Percentiles rank a stretch among this genome's conserved stretches.
phyloP scores from a whole-genome alignment of 129 eudicot species.

The Artemisia tridentata region DNA sequence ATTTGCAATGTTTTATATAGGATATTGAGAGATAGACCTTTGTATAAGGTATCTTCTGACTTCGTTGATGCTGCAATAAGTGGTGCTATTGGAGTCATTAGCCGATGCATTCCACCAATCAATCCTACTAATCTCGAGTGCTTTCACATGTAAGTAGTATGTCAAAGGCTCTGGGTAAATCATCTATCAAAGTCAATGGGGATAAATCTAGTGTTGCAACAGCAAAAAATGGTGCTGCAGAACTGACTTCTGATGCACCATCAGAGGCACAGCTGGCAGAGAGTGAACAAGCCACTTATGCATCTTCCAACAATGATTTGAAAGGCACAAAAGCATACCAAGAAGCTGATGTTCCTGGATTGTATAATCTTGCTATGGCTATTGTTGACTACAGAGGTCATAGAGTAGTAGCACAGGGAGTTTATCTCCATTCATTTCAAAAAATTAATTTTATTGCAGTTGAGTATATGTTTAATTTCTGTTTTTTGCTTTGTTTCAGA shows the following conservation, averaged over 20 bases:
- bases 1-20: conserved; percentile 36
- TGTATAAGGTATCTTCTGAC: conserved; percentile 86
- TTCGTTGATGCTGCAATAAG: conserved; percentile 98
- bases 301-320: conserved; percentile 93
- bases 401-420: conserved; percentile 94
- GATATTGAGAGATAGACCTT: conserved; percentile 95
- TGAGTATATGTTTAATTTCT: background rate
- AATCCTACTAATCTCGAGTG: conserved; percentile 99
- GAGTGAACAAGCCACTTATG: conserved; percentile 99
- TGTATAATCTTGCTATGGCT: conserved; percentile 99
- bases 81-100: conserved; percentile 98
- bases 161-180: conserved; percentile 24
- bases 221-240: conserved; percentile 33
- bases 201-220: conserved; percentile 37
- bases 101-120: conserved; percentile 96
- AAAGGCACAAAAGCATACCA: conserved; percentile 98
- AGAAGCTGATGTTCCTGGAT: conserved; percentile 98
- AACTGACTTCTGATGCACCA: conserved; percentile 47
- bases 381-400: conserved; percentile 97
- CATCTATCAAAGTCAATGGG: conserved; percentile 33
- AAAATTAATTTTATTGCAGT: background rate
- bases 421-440: background rate
- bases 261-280: conserved; percentile 85
- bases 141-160: conserved; percentile 89
- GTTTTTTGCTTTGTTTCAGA: conserved; percentile 40